Evolutionary conservation across 73 alveolate genomes (phyloP).

Genomic region (Paramecium octaurelia): DNA sequence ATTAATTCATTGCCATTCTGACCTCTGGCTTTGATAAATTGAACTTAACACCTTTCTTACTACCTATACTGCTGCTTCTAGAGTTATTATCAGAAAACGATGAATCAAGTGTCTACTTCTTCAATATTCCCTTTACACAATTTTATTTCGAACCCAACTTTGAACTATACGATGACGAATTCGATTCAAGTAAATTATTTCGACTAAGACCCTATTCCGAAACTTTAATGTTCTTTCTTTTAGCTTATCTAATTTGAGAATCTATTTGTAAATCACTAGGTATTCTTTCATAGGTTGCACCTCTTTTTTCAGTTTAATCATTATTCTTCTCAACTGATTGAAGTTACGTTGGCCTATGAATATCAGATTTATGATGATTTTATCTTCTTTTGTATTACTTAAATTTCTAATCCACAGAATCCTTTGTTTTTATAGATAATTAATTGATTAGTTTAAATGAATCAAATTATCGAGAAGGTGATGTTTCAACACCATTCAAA

Average conservation of each 20-base stretch:
- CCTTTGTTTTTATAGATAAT: neutral
- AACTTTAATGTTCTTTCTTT: neutral
- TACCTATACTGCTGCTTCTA: neutral
- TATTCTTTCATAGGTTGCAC: neutral
- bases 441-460: neutral
- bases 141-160: neutral
- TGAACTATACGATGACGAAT: neutral
- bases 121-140: neutral
- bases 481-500: neutral
- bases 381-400: neutral
- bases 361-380: slow-evolving; percentile 4
- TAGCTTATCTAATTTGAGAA: neutral
- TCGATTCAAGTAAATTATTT: neutral
- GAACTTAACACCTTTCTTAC: neutral
- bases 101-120: neutral
- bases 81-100: neutral
- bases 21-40: neutral
- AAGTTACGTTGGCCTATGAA: neutral
- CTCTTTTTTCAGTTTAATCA: neutral
- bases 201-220: neutral
- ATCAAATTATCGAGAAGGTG: neutral
- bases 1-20: neutral
- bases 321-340: neutral
- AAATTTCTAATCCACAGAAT: neutral
- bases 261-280: neutral